A percentile compares a stretch with the other conserved stretches of the same genome.
Evolutionary conservation across 2,329 filamentous ascomycete genomes (phyloP).

Genomic region (Shiraia sp.): DNA sequence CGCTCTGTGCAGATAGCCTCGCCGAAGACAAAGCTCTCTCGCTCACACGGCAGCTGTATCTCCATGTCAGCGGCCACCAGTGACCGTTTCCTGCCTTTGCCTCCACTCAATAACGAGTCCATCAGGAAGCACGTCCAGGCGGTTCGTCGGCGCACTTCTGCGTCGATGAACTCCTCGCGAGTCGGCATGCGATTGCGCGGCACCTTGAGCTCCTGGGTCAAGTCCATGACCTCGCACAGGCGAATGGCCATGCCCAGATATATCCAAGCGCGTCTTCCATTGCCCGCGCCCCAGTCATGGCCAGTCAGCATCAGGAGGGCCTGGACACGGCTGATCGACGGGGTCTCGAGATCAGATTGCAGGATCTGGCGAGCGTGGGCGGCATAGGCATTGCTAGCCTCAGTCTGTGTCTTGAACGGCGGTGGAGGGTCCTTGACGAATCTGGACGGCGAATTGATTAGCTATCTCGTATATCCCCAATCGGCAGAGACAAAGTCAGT

Average conservation of each 20-base stretch:
- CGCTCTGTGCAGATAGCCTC: constrained; percentile 42
- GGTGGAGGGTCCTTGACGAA: constrained; percentile 44
- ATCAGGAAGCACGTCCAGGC: constrained; percentile 50
- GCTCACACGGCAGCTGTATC: constrained; percentile 47
- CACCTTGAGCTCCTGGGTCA: constrained; percentile 41
- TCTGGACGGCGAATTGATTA: constrained; percentile 19
- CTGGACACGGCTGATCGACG: constrained; percentile 45
- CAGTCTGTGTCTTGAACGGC: constrained; percentile 43
- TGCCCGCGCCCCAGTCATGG: constrained; percentile 53
- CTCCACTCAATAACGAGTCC: constrained; percentile 48
- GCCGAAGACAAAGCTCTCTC: constrained; percentile 46
- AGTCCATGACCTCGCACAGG: constrained; percentile 47
- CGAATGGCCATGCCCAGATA: constrained; percentile 49
- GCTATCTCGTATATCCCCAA: too few relatives aligned
- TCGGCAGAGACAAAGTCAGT: too few relatives aligned
- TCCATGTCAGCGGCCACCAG: constrained; percentile 41
- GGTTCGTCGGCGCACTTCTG: constrained; percentile 45
- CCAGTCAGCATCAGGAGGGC: constrained; percentile 49
- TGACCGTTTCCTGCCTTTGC: constrained; percentile 45
- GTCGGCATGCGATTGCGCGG: constrained; percentile 38
- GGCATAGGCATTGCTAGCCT: constrained; percentile 48
- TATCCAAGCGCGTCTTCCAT: constrained; percentile 47
- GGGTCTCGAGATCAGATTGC: constrained; percentile 46
- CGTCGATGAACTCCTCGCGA: constrained; percentile 47
- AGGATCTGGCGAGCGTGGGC: constrained; percentile 46